Evolutionary conservation across 306 rosid genomes (phyloP), one percentile per base, ranked within the genome.

Genomic region (Acmispon strigosus): DNA sequence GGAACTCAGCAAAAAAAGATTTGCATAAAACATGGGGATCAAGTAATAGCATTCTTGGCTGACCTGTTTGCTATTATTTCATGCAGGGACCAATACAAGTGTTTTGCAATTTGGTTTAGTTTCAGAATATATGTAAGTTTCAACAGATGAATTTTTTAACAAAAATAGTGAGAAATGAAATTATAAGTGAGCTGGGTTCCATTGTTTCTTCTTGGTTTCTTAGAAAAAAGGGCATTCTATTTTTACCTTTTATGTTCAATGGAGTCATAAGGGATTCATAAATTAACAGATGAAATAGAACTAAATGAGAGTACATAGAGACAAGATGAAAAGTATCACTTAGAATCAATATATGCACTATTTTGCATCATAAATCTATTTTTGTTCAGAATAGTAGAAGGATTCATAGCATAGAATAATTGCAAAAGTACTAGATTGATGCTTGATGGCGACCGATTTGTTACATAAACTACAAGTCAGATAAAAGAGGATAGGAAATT

Each of bases 401-500:
- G 19, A 3, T 42, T 29, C 55, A 15, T 56, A 47, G 27, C 52
- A 54, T 14, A 22, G 43, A 51, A 43, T 41, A 47, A n/a, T 5
- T 47, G 18, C 27, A n/a, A 76, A 1, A 66, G 12, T 20, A 56
- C 27, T 39, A 37, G 48, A 41, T 42, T 27, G 24, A 66, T 14
- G 41, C 56, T 61, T 39, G 63, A 53, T 55, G 27, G 44, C 36
- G 29, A 51, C 54, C 43, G 52, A 52, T 45, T 19, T 39, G 43
- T 57, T 61, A 56, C 62, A 68, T 13, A 6, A 55, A 72, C 70
- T 32, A 63, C 52, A 48, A 53, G 43, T 57, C 69, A 84, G 58
- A 56, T 17, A 64, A 61, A 29, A 53, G 45, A 65, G 60, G 58
- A 62, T 57, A 82, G 72, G 69, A 80, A 51, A 58, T 61, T 69